Evolutionary conservation across 371 early-diverging fungal genomes (phyloP).

Genomic region (Parasitella parasitica): DNA sequence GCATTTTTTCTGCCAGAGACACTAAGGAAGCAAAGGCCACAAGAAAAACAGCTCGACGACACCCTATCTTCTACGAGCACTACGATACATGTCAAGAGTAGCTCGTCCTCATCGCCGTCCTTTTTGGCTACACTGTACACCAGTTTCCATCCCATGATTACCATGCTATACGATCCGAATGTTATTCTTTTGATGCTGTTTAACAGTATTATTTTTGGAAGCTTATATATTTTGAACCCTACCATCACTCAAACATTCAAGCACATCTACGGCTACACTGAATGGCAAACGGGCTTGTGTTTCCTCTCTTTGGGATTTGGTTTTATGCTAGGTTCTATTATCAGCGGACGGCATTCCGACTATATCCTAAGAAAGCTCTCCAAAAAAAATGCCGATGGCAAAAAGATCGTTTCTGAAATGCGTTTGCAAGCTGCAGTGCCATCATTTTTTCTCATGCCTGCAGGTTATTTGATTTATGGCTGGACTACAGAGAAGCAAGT

Average conservation of each 20-base stretch:
- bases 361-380: slow-evolving; percentile 35
- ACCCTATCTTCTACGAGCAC: neutral
- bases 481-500: slow-evolving; percentile 43
- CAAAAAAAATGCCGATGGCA: neutral
- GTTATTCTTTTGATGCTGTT: slow-evolving; percentile 22
- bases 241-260: slow-evolving; percentile 42
- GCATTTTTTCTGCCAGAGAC: slow-evolving; percentile 16
- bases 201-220: slow-evolving; percentile 32
- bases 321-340: slow-evolving; percentile 47
- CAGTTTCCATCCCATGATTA: slow-evolving; percentile 25
- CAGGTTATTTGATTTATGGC: slow-evolving; percentile 56
- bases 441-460: slow-evolving; percentile 50
- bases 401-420: slow-evolving; percentile 34
- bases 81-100: neutral
- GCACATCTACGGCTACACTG: slow-evolving; percentile 32
- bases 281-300: slow-evolving; percentile 43
- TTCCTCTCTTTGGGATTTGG: slow-evolving; percentile 52
- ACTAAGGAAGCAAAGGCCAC: slow-evolving; percentile 8
- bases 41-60: neutral
- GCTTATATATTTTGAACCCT: slow-evolving; percentile 37
- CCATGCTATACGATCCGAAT: slow-evolving; percentile 27
- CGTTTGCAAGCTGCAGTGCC: slow-evolving; percentile 46
- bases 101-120: neutral
- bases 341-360: slow-evolving; percentile 54
- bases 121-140: neutral